Conservation (phyloP, 176 grass and related monocot genomes). For the Puya raimondii region DNA sequence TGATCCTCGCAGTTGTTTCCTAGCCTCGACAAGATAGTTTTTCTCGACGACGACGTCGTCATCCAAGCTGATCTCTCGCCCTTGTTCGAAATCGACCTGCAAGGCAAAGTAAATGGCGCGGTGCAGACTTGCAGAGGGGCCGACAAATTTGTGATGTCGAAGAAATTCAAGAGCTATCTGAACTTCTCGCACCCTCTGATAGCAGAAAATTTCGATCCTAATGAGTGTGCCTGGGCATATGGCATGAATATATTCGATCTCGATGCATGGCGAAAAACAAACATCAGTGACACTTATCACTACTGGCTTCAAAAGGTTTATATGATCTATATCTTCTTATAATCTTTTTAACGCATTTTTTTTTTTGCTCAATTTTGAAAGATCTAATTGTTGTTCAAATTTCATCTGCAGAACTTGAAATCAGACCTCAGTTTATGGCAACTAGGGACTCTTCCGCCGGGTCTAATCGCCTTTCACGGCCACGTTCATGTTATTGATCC, state of each 20-base stretch:
- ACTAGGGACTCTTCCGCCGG: constrained; percentile 63
- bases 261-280: constrained; percentile 59
- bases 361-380: constrained; percentile 2
- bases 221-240: constrained; percentile 61
- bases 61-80: constrained; percentile 57
- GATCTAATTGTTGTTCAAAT: background rate
- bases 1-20: constrained; percentile 59
- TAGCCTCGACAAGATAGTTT: constrained; percentile 52
- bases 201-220: constrained; percentile 14
- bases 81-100: constrained; percentile 56
- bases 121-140: constrained; percentile 24
- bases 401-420: constrained; percentile 51
- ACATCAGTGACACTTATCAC: constrained; percentile 51
- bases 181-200: constrained; percentile 60
- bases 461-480: constrained; percentile 59
- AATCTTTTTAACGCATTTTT: background rate
- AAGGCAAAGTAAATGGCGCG: constrained; percentile 62
- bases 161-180: constrained; percentile 43
- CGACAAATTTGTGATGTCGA: constrained; percentile 34
- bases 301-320: constrained; percentile 69
- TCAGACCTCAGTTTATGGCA: constrained; percentile 55
- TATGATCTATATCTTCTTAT: background rate
- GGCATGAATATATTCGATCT: constrained; percentile 69
- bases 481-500: constrained; percentile 46
- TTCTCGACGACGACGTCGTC: constrained; percentile 86